These are phyloP conservation scores for Fusarium miscanthi DNA, from an alignment of 2,329 filamentous ascomycete genomes.

Conservation along the genomic window DNA sequence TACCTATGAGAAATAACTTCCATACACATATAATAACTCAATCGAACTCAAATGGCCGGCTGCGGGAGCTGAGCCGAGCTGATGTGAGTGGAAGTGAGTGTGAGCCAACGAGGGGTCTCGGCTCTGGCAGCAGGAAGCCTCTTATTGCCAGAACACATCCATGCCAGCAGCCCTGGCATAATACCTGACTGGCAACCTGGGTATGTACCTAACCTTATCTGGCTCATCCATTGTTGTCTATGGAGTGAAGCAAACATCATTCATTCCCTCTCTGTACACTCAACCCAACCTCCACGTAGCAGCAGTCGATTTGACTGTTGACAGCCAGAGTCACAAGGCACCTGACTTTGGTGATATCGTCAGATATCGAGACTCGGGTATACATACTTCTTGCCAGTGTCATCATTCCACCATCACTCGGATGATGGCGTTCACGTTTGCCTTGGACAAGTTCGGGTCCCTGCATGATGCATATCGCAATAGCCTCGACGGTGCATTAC, in stretches of 20 bases:
- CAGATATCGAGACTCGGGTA: not conserved
- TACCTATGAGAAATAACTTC: not conserved
- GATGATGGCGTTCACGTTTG: not conserved
- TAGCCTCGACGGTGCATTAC: not conserved
- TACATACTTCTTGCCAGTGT: not conserved
- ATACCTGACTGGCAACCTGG: not conserved
- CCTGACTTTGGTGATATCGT: not conserved
- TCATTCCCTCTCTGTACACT: not conserved
- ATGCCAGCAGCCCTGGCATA: not conserved
- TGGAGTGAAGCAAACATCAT: not conserved
- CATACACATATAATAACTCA: not conserved
- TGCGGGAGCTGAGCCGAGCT: not conserved
- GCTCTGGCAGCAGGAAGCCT: constrained; percentile 13
- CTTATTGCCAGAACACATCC: constrained; percentile 6
- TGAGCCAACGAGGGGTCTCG: constrained; percentile 3
- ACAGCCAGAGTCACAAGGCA: not conserved
- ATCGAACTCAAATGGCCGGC: not conserved
- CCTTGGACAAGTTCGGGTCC: constrained; percentile 6
- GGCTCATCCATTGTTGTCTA: not conserved
- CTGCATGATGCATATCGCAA: constrained; percentile 12
- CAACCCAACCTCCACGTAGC: not conserved
- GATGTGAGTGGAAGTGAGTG: not conserved
- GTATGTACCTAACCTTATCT: not conserved
- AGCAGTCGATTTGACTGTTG: not conserved
- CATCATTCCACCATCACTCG: not conserved